Evolutionary conservation across 805 yeast species (phyloP), one percentile per base, ranked within the genome.

Genomic region (Ascoidea rubescens): DNA sequence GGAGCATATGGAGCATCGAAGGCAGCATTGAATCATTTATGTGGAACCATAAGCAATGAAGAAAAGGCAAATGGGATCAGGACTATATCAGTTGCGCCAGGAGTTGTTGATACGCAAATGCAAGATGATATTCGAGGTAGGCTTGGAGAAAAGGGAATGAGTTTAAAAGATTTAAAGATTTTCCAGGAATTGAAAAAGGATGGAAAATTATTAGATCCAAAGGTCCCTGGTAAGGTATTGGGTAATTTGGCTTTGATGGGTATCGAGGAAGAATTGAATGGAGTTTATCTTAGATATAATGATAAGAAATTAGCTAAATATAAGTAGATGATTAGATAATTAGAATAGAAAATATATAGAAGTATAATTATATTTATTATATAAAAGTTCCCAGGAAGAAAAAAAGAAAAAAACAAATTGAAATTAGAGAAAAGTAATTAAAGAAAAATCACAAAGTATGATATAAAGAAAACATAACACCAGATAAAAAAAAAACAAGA

Each of bases 61-160:
- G 70, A 68, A 5, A 96, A 89, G 60, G 89, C 85, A 62, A 68
- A 72, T 1, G 72, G 68, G 0, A 67, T 88, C n/a, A 65, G 68
- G 43, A 71, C 84, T 4, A 68, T 89, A 8, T 72, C 96, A 0
- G 74, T 93, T 30, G 96, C 96, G 0, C 98, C 98, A 0, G 98
- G 99, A 4, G 95, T 88, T 1, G 97, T 93, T 1, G 87, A 87
- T 62, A 91, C 99, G 1, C 71, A 71, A 21, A 91, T 93, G 98
- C 98, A 93, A 68, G 64, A 57, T 5, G 82, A 79, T 52, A 89
- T 91, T 53, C 78, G 98, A 59, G 83, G 55, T 48, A 48, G 52
- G 44, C 71, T 77, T 56, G 79, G 81, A 21, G 28, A 21, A 1
- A 56, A 60, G 4, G 69, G 70, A 31, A 90, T 90, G 96, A 70